These are phyloP conservation scores for Amanita pallidorosea DNA, from an alignment of 768 basidiomycete genomes.

Conservation along the genomic window DNA sequence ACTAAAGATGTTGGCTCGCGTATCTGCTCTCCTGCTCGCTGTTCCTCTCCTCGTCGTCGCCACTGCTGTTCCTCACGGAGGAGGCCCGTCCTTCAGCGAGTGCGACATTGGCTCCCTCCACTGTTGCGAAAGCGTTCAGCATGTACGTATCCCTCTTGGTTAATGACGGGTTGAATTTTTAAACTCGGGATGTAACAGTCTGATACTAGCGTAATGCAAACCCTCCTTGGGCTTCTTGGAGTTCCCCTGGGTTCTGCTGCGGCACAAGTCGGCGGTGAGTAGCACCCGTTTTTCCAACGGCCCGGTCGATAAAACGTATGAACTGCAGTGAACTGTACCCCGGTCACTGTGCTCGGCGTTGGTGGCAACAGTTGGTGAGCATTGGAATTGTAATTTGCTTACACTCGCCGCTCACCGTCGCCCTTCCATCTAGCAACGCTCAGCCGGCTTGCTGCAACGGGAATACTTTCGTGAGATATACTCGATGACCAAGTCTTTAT, in stretches of 20 bases:
- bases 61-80: conserved; percentile 10
- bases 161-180: not conserved
- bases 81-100: conserved; percentile 4
- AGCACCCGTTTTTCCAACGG: not conserved
- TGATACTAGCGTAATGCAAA: not conserved
- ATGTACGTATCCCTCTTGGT: conserved; percentile 4
- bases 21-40: conserved; percentile 11
- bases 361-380: conserved; percentile 11
- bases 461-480: conserved; percentile 12
- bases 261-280: conserved; percentile 12
- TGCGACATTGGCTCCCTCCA: conserved; percentile 12
- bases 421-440: conserved; percentile 6
- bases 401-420: not conserved
- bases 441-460: conserved; percentile 15
- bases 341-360: conserved; percentile 8
- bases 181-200: not conserved
- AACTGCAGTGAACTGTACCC: conserved; percentile 11
- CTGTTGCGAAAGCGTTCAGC: conserved; percentile 14
- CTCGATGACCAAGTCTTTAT: not conserved
- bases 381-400: not conserved
- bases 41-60: conserved; percentile 13
- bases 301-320: not conserved
- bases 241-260: conserved; percentile 7
- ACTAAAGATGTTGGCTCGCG: conserved; percentile 13
- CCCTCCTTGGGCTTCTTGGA: conserved; percentile 7